Base-by-base conservation (phyloP, 176 grass and related monocot species). In the Aegilops tauschii region DNA sequence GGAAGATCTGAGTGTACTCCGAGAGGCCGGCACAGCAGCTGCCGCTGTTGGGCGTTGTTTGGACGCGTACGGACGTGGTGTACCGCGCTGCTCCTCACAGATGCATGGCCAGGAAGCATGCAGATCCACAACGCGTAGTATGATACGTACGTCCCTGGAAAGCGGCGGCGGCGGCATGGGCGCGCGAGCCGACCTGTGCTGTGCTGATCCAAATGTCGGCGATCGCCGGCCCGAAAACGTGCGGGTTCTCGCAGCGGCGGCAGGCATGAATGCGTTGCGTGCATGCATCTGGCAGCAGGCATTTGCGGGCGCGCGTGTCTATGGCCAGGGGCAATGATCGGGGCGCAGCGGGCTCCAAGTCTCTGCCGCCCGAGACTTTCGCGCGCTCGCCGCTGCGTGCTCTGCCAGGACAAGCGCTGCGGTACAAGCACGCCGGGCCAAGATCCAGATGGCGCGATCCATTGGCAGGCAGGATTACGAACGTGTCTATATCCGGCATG, bases 291-390 rank as follows among this genome's bases (percentile, higher is more conserved):
- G 2, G 83, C 70, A 2, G 68, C 70, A 36, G 18, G 68, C 70
- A 18, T 54, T 18, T 54, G 50, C 47, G 32, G 32, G 32, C 32
- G 47, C 1, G 12, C 14, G 39, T 63, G 36, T 50, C 20, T 21
- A 61, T 61, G 80, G 65, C 45, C 74, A 29, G 75, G 69, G 81
- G 23, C 80, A 50, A 74, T 76, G 68, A 67, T 82, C 54, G 81
- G 87, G 89, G 85, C 89, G 61, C 68, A 69, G 69, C 81, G 29
- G 76, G 81, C 59, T 84, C 85, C 76, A 84, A 87, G 85, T 84
- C 29, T 62, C 79, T 5, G 25, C 52, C 29, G 59, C 42, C 31
- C 23, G 68, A 52, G 79, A 42, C 36, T 45, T 44, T 9, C 73
- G 25, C 36, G 49, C 71, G 37, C 70, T 76, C n/a, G 80, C 65